A percentile compares a stretch with the other conserved stretches of the same genome.
Evolutionary conservation across 306 rosid genomes (phyloP).

Genomic region (Medicago ruthenica): DNA sequence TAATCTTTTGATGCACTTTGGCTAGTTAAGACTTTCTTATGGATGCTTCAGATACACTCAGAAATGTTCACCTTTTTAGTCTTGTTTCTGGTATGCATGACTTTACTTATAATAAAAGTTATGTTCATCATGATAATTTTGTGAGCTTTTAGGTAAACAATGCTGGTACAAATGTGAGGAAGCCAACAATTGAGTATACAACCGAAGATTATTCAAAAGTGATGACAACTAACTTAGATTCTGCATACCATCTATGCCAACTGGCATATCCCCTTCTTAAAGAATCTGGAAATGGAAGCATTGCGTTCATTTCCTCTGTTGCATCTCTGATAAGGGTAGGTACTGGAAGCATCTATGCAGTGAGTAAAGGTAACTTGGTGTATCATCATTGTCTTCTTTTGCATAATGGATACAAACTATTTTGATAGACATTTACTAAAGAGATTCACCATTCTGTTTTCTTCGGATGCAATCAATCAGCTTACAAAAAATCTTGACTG

Average conservation of each 20-base stretch:
- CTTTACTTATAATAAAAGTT: no score
- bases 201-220: slow-evolving; percentile 62
- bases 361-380: background rate
- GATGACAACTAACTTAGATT: slow-evolving; percentile 76
- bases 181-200: slow-evolving; percentile 75
- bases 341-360: slow-evolving; percentile 70
- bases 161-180: slow-evolving; percentile 82
- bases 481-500: slow-evolving; percentile 55
- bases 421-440: slow-evolving; percentile 6
- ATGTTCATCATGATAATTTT: slow-evolving; percentile 18
- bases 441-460: background rate
- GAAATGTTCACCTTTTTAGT: background rate
- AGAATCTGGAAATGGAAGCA: slow-evolving; percentile 55
- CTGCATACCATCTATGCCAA: slow-evolving; percentile 71
- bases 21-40: no score
- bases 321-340: slow-evolving; percentile 50
- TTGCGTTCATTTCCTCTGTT: slow-evolving; percentile 88
- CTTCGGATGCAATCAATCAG: slow-evolving; percentile 85
- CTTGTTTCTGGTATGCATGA: background rate
- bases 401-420: background rate
- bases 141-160: slow-evolving; percentile 69
- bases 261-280: slow-evolving; percentile 5
- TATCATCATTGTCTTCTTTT: background rate
- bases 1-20: no score
- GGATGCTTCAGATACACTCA: no score